Conservation (phyloP, 257 asterid species). For the Lycium barbarum region DNA sequence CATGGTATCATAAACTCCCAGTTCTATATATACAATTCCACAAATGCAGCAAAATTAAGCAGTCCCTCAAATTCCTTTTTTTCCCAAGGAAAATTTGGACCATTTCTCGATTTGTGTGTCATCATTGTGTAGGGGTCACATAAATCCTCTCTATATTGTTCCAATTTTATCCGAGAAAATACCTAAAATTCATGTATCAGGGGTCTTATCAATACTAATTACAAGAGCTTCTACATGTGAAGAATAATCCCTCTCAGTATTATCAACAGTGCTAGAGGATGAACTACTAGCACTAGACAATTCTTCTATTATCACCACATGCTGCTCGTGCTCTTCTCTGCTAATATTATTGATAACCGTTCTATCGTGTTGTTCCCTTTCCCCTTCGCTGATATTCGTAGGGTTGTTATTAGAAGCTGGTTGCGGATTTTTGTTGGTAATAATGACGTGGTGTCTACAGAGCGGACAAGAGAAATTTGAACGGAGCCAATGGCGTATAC, state of each 20-base stretch:
- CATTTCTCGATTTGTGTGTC: neutral
- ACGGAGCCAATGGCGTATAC: conserved; percentile 75
- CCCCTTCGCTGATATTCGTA: neutral
- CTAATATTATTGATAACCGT: neutral
- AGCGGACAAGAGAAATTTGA: conserved; percentile 79
- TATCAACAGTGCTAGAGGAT: conserved; percentile 4
- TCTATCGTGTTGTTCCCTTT: conserved; percentile 25
- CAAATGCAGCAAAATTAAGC: neutral
- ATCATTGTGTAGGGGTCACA: neutral
- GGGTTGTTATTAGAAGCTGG: neutral
- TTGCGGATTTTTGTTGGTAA: conserved; percentile 17
- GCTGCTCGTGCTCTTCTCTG: conserved; percentile 25
- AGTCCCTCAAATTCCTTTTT: neutral
- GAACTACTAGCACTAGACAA: conserved; percentile 37
- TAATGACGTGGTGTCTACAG: conserved; percentile 57
- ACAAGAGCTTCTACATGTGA: conserved; percentile 31
- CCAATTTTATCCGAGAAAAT: neutral
- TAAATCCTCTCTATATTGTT: neutral
- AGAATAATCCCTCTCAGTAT: neutral
- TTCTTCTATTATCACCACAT: conserved; percentile 31
- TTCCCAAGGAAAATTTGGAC: neutral
- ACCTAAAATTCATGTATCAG: neutral
- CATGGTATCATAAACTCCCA: neutral
- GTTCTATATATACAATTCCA: neutral
- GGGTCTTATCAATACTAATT: conserved; percentile 27